Conservation (phyloP, 495 filamentous ascomycete species). For the Podospora australis region DNA sequence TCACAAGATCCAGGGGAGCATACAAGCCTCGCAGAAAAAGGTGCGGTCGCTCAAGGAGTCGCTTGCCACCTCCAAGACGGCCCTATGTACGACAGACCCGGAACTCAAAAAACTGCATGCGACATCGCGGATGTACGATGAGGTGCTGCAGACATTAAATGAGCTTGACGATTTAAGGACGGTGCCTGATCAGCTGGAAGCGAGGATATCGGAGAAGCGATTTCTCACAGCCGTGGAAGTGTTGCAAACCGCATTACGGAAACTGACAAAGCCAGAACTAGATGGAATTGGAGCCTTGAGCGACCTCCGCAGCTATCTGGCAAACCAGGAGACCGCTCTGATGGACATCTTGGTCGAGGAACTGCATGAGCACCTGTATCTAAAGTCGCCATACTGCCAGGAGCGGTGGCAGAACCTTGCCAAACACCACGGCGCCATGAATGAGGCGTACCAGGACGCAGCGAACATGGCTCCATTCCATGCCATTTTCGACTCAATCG, state of each 20-base stretch:
- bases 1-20: slow-evolving; percentile 94
- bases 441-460: slow-evolving; percentile 40
- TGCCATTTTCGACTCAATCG: slow-evolving; percentile 70
- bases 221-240: slow-evolving; percentile 91
- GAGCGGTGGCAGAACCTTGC: slow-evolving; percentile 80
- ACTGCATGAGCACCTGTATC: slow-evolving; percentile 91
- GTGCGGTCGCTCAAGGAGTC: slow-evolving; percentile 77
- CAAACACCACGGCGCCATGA: slow-evolving; percentile 41
- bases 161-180: slow-evolving; percentile 83
- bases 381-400: slow-evolving; percentile 94
- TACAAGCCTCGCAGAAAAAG: slow-evolving; percentile 78
- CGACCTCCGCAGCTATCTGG: slow-evolving; percentile 80
- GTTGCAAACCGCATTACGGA: slow-evolving; percentile 74
- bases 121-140: slow-evolving; percentile 84
- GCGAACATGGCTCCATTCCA: slow-evolving; percentile 55
- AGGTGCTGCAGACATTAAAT: slow-evolving; percentile 75
- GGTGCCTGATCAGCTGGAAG: slow-evolving; percentile 90
- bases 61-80: slow-evolving; percentile 71
- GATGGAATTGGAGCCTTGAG: slow-evolving; percentile 85
- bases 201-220: slow-evolving; percentile 88
- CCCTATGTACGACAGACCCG: slow-evolving; percentile 78
- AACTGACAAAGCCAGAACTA: slow-evolving; percentile 78
- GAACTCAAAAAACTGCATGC: slow-evolving; percentile 83
- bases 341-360: slow-evolving; percentile 96
- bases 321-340: slow-evolving; percentile 83